These are phyloP conservation scores for Xerocomellus intermedius DNA, from an alignment of 768 basidiomycete species.

Conservation along the genomic window DNA sequence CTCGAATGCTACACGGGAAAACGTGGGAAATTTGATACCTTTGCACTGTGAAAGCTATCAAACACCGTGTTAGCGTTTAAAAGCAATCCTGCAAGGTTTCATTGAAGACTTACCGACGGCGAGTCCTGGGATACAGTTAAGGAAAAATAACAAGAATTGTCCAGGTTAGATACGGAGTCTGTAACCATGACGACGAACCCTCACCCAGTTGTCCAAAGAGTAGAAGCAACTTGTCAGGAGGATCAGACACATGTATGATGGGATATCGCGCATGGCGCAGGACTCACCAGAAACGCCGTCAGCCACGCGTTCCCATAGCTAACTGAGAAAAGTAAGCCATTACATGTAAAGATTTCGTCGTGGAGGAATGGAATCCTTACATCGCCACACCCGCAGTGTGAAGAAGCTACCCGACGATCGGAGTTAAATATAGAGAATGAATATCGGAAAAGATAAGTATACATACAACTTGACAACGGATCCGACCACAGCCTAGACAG, in stretches of 20 bases:
- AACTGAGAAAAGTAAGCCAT: slow-evolving; percentile 36
- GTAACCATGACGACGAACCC: slow-evolving; percentile 8
- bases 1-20: neutral
- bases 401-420: slow-evolving; percentile 41
- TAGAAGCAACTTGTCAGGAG: slow-evolving; percentile 40
- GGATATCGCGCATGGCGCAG: neutral
- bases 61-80: slow-evolving; percentile 3
- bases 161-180: neutral
- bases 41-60: slow-evolving; percentile 44
- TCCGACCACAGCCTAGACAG: slow-evolving; percentile 48
- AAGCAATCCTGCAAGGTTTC: neutral
- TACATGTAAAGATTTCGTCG: neutral
- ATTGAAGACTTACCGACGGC: slow-evolving; percentile 37
- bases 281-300: slow-evolving; percentile 46
- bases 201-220: slow-evolving; percentile 51
- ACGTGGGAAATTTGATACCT: slow-evolving; percentile 32
- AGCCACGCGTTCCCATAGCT: slow-evolving; percentile 51
- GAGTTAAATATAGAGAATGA: neutral
- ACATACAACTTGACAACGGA: slow-evolving; percentile 56
- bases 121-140: slow-evolving; percentile 26
- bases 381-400: slow-evolving; percentile 61
- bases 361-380: slow-evolving; percentile 34
- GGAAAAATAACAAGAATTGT: slow-evolving; percentile 1
- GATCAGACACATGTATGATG: neutral
- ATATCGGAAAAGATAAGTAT: neutral